phyloP scores from a whole-genome alignment of 2,329 filamentous ascomycete genomes.

The Myriosclerotinia duriaeana region DNA sequence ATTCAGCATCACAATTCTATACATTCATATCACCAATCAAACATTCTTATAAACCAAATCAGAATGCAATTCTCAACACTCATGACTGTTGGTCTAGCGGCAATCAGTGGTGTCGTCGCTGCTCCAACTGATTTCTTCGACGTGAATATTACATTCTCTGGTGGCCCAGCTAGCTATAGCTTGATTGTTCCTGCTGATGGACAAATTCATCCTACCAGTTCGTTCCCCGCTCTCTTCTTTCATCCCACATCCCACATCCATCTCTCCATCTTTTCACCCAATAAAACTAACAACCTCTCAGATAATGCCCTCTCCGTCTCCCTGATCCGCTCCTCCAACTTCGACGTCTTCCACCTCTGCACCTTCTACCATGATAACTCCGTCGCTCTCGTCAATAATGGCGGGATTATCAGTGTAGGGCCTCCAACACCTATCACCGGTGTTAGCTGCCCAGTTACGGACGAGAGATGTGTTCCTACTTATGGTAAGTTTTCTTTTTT shows the following conservation, averaged over 20 bases:
- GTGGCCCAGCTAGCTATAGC: conserved; percentile 13
- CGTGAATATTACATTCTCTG: conserved; percentile 6
- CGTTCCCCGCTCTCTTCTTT: not conserved
- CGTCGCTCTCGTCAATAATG: conserved; percentile 3
- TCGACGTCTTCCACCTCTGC: conserved; percentile 15
- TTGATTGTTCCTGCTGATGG: conserved; percentile 15
- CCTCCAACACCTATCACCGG: conserved; percentile 16
- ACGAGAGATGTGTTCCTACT: conserved; percentile 17
- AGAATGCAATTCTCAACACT: conserved; percentile 21
- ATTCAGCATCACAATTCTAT: not conserved
- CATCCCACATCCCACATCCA: too few relatives aligned
- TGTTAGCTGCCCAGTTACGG: conserved; percentile 10
- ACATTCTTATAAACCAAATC: not conserved
- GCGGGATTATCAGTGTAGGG: conserved; percentile 13
- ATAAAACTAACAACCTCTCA: not conserved
- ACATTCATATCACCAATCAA: not conserved
- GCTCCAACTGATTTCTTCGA: conserved; percentile 9
- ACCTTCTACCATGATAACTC: not conserved
- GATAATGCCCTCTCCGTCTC: conserved; percentile 19
- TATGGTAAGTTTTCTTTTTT: conserved; percentile 10
- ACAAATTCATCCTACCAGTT: conserved; percentile 9
- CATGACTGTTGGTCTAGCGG: conserved; percentile 13
- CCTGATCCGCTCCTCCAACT: conserved; percentile 23
- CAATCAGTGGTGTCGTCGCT: conserved; percentile 6
- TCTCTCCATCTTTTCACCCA: not conserved